Evolutionary conservation across 2,329 filamentous ascomycete species (phyloP).

Genomic region (Aspergillus viridinutans): DNA sequence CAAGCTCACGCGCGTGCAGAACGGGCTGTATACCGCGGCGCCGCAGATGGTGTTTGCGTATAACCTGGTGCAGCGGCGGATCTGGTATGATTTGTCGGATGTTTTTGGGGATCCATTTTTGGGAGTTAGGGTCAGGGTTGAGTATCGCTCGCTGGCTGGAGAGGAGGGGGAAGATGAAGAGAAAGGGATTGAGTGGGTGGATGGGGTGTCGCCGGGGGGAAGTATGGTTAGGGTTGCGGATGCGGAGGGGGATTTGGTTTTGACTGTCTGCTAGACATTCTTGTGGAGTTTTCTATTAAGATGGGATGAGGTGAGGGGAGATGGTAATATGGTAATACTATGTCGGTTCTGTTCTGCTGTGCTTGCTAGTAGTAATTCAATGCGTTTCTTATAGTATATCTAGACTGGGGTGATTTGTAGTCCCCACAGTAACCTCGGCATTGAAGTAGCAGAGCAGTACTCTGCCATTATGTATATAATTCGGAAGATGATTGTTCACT

Average conservation of each 20-base stretch:
- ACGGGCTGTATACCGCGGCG: conserved; percentile 31
- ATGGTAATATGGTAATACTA: too few species aligned
- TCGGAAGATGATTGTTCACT: too few species aligned
- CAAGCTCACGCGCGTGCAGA: conserved; percentile 34
- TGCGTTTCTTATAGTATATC: too few species aligned
- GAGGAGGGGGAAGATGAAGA: conserved; percentile 12
- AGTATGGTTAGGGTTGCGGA: conserved; percentile 25
- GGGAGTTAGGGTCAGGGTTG: conserved; percentile 22
- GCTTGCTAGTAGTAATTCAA: too few species aligned
- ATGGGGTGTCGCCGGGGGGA: conserved; percentile 30
- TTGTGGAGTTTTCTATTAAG: too few species aligned
- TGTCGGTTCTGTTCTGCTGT: too few species aligned
- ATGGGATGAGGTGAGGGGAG: too few species aligned
- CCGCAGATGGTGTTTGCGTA: conserved; percentile 43
- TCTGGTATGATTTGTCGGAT: conserved; percentile 44
- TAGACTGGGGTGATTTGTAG: too few species aligned
- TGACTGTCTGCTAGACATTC: conserved; percentile 22
- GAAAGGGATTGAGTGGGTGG: conserved; percentile 24
- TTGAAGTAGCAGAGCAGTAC: too few species aligned
- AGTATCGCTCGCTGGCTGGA: too few species aligned
- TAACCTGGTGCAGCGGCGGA: conserved; percentile 25
- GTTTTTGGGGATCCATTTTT: conserved; percentile 43
- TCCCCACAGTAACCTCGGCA: too few species aligned
- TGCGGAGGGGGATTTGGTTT: conserved; percentile 18
- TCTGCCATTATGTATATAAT: too few species aligned